These are phyloP conservation scores for Starmerella gropengiesseri DNA, from an alignment of 805 yeast genomes.

Conservation along the genomic window DNA sequence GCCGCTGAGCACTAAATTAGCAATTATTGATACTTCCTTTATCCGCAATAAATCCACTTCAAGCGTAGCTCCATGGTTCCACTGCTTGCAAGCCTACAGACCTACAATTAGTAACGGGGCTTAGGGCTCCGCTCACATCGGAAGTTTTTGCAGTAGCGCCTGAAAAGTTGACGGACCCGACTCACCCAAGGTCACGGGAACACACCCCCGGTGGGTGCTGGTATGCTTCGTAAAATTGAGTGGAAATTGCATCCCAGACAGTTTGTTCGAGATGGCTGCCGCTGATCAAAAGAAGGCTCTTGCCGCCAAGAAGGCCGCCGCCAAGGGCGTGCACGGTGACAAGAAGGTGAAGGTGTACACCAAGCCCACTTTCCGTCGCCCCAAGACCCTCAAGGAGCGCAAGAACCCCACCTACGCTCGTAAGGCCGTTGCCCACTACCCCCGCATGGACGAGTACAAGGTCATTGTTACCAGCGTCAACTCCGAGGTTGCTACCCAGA, in stretches of 20 bases:
- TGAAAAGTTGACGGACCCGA: not conserved
- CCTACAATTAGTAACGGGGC: too few species aligned
- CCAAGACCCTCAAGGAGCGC: constrained; percentile 90
- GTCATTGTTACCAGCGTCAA: constrained; percentile 89
- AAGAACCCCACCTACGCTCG: constrained; percentile 92
- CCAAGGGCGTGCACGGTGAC: constrained; percentile 89
- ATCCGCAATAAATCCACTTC: too few species aligned
- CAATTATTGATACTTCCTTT: too few species aligned
- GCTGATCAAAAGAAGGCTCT: constrained; percentile 61
- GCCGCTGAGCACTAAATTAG: too few species aligned
- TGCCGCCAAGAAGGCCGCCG: constrained; percentile 97
- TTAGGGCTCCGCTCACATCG: constrained; percentile 2
- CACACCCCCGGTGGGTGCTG: not conserved
- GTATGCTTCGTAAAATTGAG: constrained; percentile 4
- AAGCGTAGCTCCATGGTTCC: too few species aligned
- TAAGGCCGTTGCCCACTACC: constrained; percentile 94
- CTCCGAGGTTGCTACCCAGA: constrained; percentile 98
- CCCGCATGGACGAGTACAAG: constrained; percentile 94
- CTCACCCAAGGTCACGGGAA: constrained; percentile 5
- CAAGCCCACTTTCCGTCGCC: constrained; percentile 87
- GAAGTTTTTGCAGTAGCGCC: not conserved
- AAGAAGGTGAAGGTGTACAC: constrained; percentile 91
- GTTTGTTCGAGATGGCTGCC: constrained; percentile 24
- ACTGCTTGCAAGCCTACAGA: too few species aligned
- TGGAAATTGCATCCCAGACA: constrained; percentile 3